Percentiles rank a stretch among this genome's conserved stretches.
These are phyloP conservation scores for Cochlearia excelsa DNA, from an alignment of 345 rosid species.

Conservation along the genomic window DNA sequence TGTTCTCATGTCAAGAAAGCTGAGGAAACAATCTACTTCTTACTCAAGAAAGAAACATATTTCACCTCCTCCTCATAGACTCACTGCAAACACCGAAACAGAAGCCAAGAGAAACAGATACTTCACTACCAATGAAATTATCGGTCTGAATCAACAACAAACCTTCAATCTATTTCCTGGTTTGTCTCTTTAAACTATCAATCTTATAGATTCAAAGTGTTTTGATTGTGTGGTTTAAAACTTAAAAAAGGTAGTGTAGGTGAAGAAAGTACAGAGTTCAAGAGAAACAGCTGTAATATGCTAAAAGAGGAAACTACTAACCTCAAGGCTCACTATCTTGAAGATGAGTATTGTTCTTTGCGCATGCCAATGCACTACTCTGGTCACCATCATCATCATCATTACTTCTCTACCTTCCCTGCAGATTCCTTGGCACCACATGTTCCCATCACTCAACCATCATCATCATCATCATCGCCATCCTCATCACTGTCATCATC, in stretches of 20 bases:
- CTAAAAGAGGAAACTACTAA: conserved; percentile 30
- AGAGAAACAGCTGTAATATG: conserved; percentile 26
- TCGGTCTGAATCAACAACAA: conserved; percentile 8
- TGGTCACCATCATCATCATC: conserved; percentile 37
- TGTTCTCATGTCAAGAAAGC: conserved; percentile 50
- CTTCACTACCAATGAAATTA: background rate
- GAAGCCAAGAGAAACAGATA: background rate
- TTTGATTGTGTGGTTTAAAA: conserved; percentile 20
- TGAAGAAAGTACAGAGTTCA: conserved; percentile 28
- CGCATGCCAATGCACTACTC: conserved; percentile 30
- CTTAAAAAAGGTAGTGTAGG: conserved; percentile 40
- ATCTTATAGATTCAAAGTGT: background rate
- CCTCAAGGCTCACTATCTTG: conserved; percentile 25
- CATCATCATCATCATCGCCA: conserved; percentile 35
- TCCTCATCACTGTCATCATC: conserved; percentile 31
- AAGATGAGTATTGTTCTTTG: conserved; percentile 14
- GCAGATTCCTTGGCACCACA: conserved; percentile 37
- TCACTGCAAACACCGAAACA: background rate
- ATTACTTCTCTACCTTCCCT: conserved; percentile 34
- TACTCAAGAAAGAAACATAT: conserved; percentile 33
- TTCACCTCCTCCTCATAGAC: conserved; percentile 25
- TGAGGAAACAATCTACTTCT: conserved; percentile 38
- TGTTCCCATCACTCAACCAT: conserved; percentile 42
- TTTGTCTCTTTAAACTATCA: conserved; percentile 23
- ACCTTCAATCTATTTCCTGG: conserved; percentile 25